A percentile compares a stretch with the other conserved stretches of the same genome.
Evolutionary conservation across 257 asterid species (phyloP).

Genomic region (Petunia axillaris): DNA sequence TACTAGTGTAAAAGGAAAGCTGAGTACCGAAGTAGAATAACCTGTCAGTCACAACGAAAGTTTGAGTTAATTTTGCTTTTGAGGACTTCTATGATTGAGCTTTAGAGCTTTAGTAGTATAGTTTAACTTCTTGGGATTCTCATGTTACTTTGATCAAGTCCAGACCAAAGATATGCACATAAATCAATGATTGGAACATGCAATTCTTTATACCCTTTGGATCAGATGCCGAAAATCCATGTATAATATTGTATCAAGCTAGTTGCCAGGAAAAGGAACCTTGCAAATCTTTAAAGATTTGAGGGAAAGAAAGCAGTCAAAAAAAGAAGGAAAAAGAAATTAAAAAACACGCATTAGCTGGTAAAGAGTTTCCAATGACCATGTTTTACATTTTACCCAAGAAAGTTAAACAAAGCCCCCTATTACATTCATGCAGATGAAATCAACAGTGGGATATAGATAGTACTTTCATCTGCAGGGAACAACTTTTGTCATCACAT

Average conservation of each 20-base stretch:
- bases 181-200: slow-evolving; percentile 46
- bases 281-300: slow-evolving; percentile 10
- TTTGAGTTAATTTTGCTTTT: slow-evolving; percentile 37
- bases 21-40: slow-evolving; percentile 15
- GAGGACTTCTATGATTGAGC: slow-evolving; percentile 39
- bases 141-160: slow-evolving; percentile 43
- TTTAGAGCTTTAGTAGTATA: slow-evolving; percentile 21
- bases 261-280: slow-evolving; percentile 29
- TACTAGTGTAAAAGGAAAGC: slow-evolving; percentile 8
- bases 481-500: slow-evolving; percentile 4
- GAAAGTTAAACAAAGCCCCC: neutral
- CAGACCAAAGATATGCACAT: slow-evolving; percentile 37
- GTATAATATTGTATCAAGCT: slow-evolving; percentile 22
- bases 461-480: neutral
- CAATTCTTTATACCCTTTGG: slow-evolving; percentile 32
- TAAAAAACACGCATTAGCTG: neutral
- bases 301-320: slow-evolving; percentile 12
- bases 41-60: slow-evolving; percentile 22
- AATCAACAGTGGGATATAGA: no score
- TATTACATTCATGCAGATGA: neutral
- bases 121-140: slow-evolving; percentile 45
- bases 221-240: slow-evolving; percentile 41
- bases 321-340: slow-evolving; percentile 21
- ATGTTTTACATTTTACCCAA: no score
- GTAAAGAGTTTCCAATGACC: no score